phyloP scores from a whole-genome alignment of 148 eudicot species.

The Rhododendron ovatum region DNA sequence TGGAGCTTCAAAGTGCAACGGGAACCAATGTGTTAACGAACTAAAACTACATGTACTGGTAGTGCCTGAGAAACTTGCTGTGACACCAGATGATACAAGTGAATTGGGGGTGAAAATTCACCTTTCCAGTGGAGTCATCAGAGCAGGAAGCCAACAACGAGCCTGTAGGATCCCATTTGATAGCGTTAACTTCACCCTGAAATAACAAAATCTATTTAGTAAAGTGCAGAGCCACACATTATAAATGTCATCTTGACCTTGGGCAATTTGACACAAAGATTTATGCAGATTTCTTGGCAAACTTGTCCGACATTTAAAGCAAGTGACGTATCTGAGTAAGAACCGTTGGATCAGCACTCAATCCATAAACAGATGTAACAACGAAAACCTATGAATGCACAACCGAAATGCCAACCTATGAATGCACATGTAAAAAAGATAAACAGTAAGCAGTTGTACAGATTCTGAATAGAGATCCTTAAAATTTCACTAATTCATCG shows the following conservation, averaged over 20 bases:
- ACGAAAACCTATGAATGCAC: not conserved
- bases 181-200: constrained; percentile 80
- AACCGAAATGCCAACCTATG: not conserved
- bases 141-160: constrained; percentile 75
- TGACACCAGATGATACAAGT: not conserved
- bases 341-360: not conserved
- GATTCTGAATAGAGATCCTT: not conserved
- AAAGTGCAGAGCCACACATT: not conserved
- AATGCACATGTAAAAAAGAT: not conserved
- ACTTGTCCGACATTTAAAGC: not conserved
- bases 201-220: constrained; percentile 1
- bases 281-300: not conserved
- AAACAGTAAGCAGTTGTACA: no score
- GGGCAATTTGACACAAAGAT: not conserved
- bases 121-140: constrained; percentile 75
- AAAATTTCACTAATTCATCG: not conserved
- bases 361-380: not conserved
- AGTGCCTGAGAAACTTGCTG: not conserved
- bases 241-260: not conserved
- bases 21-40: not conserved
- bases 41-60: not conserved
- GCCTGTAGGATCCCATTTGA: constrained; percentile 82
- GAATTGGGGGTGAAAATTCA: not conserved
- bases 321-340: not conserved
- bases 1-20: no score